Base-by-base conservation (phyloP, 2,329 filamentous ascomycete species). In the Hypocreales sp. region DNA sequence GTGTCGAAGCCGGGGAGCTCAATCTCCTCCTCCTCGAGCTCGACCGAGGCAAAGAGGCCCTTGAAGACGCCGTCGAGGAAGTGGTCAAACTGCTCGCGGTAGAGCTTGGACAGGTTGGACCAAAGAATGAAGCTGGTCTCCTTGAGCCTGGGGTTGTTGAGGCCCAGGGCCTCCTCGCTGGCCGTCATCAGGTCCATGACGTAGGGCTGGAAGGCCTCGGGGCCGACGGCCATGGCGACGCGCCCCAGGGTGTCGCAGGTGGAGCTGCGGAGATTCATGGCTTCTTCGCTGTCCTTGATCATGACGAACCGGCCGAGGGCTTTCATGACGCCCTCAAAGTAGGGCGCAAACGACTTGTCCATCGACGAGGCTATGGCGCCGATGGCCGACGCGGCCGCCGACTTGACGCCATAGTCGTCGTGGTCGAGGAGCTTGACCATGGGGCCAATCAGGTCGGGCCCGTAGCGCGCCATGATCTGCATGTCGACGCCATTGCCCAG, bases 91-190 rank as follows among this genome's bases (percentile, higher is more conserved):
- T 84, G 66, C 45, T 82, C 79, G 43, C 79, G 76, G 54, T 95
- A 95, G 8, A 95, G 83, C 60, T 92, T 92, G 35, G 87, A 79
- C 48, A 98, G 74, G 22, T 81, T 83, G 38, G 82, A 84, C 87
- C 90, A 98, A 29, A 98, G 67, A 35, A 95, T 92, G 58, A 93
- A 98, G 50, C 83, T 93, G 35, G 84, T 94, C 62, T 98, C 90
- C 53, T 84, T 81, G 27, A 95, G 72, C 31, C 86, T 72, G 22
- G 86, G 80, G 57, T 94, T 86, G 41, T 83, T 86, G 3, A 98
- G 73, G 41, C 79, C 65, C 3, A 95, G 67, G 30, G 80, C 86
- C 54, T 94, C 86, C 55, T 94, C 86, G 39, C 82, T 93, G 10
- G 87, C 79, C 44, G 77, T 68, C 80, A 98, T 93, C 32, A 95